Evolutionary conservation across 257 asterid genomes (phyloP).

Genomic region (Solanum dulcamara): DNA sequence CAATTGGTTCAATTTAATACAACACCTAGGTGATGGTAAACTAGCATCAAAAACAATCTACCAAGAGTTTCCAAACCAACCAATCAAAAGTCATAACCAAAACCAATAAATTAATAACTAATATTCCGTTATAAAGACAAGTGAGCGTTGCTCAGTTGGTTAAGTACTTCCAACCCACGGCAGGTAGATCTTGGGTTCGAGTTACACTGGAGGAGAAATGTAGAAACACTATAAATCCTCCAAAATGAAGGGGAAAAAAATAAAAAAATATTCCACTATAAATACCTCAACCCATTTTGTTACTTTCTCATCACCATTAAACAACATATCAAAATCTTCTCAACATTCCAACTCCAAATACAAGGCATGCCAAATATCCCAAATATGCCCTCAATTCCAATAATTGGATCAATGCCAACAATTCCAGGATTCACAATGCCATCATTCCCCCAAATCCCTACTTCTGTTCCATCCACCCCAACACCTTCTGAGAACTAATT

Average conservation of each 20-base stretch:
- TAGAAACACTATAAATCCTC: too few species aligned
- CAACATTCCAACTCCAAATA: neutral
- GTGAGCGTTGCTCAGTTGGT: too few species aligned
- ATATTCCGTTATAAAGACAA: neutral
- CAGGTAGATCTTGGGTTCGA: too few species aligned
- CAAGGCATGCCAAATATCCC: conserved; percentile 12
- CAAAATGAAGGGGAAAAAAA: too few species aligned
- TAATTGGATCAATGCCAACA: conserved; percentile 3
- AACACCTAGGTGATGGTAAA: neutral
- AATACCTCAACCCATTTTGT: neutral
- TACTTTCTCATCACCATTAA: neutral
- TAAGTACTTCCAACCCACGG: too few species aligned
- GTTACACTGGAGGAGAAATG: too few species aligned
- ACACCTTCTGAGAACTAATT: conserved; percentile 15
- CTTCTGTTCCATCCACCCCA: conserved; percentile 11
- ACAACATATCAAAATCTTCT: neutral
- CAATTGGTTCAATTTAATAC: neutral
- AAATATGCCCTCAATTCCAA: conserved; percentile 7
- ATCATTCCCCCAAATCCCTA: conserved; percentile 1
- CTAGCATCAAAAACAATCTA: neutral
- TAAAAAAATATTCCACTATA: neutral
- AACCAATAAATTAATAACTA: neutral
- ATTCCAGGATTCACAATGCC: conserved; percentile 6
- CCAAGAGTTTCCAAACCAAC: conserved; percentile 3
- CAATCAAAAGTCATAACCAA: conserved; percentile 4